A percentile compares a stretch with the other conserved stretches of the same genome.
phyloP scores from a whole-genome alignment of 176 grass and related monocot species.

The Zea mays region DNA sequence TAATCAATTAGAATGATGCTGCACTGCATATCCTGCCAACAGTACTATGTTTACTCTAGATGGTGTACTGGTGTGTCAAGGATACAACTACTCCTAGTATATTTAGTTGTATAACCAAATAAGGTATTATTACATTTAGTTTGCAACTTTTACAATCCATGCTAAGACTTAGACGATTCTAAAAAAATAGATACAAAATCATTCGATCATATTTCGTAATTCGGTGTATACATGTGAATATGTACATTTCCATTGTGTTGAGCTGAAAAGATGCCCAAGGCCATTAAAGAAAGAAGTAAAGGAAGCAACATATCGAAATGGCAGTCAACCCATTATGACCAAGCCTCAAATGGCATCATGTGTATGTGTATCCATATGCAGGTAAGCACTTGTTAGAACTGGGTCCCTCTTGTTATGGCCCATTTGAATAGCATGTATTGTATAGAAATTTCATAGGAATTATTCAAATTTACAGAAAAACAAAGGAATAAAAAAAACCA shows the following conservation, averaged over 20 bases:
- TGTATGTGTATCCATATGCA: conserved; percentile 21
- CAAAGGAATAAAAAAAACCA: background rate
- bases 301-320: background rate
- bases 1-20: conserved; percentile 20
- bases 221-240: background rate
- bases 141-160: background rate
- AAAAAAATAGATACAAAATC: conserved; percentile 5
- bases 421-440: background rate
- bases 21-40: conserved; percentile 7
- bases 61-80: background rate
- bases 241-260: conserved; percentile 4
- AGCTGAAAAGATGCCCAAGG: conserved; percentile 21
- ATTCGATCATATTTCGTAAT: background rate
- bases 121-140: background rate
- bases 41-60: conserved; percentile 16
- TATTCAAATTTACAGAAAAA: background rate
- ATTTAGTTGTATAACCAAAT: background rate
- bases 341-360: conserved; percentile 17
- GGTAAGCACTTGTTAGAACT: conserved; percentile 4
- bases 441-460: background rate
- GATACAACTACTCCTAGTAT: conserved; percentile 11
- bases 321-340: background rate
- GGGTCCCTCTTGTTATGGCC: background rate
- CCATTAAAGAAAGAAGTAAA: background rate
- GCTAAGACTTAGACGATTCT: background rate